phyloP scores from a whole-genome alignment of 2,329 filamentous ascomycete genomes.

The Trichoderma koningii region DNA sequence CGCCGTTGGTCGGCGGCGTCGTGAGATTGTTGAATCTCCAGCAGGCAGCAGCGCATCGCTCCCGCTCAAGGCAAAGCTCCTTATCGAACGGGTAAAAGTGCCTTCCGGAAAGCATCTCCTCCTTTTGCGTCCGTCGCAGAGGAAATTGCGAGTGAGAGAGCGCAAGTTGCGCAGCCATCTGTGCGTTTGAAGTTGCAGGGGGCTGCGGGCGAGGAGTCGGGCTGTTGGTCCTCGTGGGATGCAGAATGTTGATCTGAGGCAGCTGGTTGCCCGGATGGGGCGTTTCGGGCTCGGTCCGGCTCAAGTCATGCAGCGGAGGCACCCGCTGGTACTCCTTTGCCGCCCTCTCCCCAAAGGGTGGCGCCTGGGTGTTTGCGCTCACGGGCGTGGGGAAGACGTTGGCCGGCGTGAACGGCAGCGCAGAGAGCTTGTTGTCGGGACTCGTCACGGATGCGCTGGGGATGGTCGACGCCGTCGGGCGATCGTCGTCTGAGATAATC shows the following conservation, averaged over 20 bases:
- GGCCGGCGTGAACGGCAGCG: slow-evolving; percentile 55
- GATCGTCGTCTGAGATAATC: slow-evolving; percentile 56
- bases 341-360: slow-evolving; percentile 51
- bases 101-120: slow-evolving; percentile 82
- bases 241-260: slow-evolving; percentile 60
- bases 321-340: slow-evolving; percentile 63
- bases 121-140: slow-evolving; percentile 68
- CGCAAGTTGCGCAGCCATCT: slow-evolving; percentile 61
- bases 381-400: slow-evolving; percentile 65
- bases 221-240: slow-evolving; percentile 53
- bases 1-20: slow-evolving; percentile 70
- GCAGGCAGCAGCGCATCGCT: slow-evolving; percentile 77
- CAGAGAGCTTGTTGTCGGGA: slow-evolving; percentile 64
- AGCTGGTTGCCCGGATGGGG: slow-evolving; percentile 54
- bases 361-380: slow-evolving; percentile 54
- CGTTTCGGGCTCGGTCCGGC: slow-evolving; percentile 57
- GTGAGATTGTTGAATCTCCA: slow-evolving; percentile 82
- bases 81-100: slow-evolving; percentile 79
- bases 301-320: slow-evolving; percentile 62
- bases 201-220: slow-evolving; percentile 46
- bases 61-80: slow-evolving; percentile 79
- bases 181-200: slow-evolving; percentile 48
- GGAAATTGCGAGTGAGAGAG: slow-evolving; percentile 58
- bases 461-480: slow-evolving; percentile 60
- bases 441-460: slow-evolving; percentile 60